Evolutionary conservation across 768 basidiomycete species (phyloP).

Genomic region (Termitomyces eurrhizus): DNA sequence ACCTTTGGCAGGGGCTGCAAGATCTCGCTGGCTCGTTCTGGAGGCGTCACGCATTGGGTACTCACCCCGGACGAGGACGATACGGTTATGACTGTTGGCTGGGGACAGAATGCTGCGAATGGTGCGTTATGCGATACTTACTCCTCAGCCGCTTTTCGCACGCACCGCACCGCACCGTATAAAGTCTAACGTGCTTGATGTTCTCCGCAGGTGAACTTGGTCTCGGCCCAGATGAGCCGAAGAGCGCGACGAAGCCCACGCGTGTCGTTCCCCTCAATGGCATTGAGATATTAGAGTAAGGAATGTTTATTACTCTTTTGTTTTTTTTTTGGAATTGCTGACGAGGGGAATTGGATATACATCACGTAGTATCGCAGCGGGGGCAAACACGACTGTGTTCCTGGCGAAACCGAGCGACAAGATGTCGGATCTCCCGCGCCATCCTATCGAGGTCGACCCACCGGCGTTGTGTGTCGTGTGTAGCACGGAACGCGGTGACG

Average conservation of each 20-base stretch:
- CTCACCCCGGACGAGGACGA: slow-evolving; percentile 73
- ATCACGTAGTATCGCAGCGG: slow-evolving; percentile 64
- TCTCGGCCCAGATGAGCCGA: slow-evolving; percentile 73
- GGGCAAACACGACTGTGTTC: slow-evolving; percentile 84
- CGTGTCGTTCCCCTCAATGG: slow-evolving; percentile 67
- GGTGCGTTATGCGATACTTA: slow-evolving; percentile 34
- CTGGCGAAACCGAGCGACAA: slow-evolving; percentile 73
- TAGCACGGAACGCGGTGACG: slow-evolving; percentile 63
- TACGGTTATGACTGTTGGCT: slow-evolving; percentile 78
- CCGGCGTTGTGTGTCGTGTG: slow-evolving; percentile 73
- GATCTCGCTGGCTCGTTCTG: slow-evolving; percentile 61
- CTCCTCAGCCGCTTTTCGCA: neutral
- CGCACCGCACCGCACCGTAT: neutral
- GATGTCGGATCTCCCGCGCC: slow-evolving; percentile 73
- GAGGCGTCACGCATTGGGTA: slow-evolving; percentile 89
- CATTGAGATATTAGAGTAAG: slow-evolving; percentile 75
- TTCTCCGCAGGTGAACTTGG: slow-evolving; percentile 67
- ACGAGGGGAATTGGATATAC: neutral
- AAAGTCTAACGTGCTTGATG: neutral
- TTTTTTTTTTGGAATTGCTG: neutral
- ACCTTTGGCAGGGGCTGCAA: slow-evolving; percentile 65
- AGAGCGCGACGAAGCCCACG: slow-evolving; percentile 83
- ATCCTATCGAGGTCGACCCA: slow-evolving; percentile 69
- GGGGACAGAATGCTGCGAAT: slow-evolving; percentile 85
- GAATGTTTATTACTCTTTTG: neutral